Evolutionary conservation across 441 rosid species (phyloP).

Genomic region (Lepidium campestre): DNA sequence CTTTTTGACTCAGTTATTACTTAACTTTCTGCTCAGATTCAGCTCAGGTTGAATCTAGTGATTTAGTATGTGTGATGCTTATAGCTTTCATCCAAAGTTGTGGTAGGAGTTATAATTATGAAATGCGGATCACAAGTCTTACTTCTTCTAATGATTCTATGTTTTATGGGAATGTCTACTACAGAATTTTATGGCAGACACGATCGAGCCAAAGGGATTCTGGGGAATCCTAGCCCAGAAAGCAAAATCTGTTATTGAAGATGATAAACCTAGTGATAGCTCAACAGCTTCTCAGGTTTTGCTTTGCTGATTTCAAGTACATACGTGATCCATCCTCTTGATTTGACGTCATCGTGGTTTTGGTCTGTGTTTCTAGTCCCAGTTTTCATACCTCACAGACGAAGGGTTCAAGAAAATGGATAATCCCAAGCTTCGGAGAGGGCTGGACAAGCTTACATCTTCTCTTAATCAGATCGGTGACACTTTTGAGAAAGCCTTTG

Average conservation of each 20-base stretch:
- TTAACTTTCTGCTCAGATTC: neutral
- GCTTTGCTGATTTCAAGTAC: constrained; percentile 36
- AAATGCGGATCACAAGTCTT: neutral
- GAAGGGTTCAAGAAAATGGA: constrained; percentile 52
- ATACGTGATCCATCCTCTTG: neutral
- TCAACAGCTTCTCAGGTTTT: constrained; percentile 25
- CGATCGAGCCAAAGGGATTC: constrained; percentile 62
- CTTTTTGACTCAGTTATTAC: neutral
- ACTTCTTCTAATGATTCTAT: neutral
- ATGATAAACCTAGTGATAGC: constrained; percentile 44
- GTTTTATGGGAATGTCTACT: constrained; percentile 10
- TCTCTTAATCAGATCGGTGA: constrained; percentile 84
- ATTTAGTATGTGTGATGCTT: neutral
- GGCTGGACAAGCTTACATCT: constrained; percentile 59
- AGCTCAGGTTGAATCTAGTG: neutral
- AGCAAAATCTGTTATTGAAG: constrained; percentile 85
- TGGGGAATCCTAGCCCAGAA: constrained; percentile 92
- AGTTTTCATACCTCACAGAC: constrained; percentile 15
- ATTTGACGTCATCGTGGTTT: neutral
- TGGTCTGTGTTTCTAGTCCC: constrained; percentile 4
- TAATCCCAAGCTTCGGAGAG: constrained; percentile 62
- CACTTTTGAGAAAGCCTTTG: constrained; percentile 77
- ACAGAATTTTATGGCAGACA: constrained; percentile 65
- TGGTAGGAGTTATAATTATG: neutral
- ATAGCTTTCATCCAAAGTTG: neutral